Evolutionary conservation across 108 stramenopile genomes (phyloP), one percentile per base, ranked within the genome.

Genomic region (Nannochloropsis salina): DNA sequence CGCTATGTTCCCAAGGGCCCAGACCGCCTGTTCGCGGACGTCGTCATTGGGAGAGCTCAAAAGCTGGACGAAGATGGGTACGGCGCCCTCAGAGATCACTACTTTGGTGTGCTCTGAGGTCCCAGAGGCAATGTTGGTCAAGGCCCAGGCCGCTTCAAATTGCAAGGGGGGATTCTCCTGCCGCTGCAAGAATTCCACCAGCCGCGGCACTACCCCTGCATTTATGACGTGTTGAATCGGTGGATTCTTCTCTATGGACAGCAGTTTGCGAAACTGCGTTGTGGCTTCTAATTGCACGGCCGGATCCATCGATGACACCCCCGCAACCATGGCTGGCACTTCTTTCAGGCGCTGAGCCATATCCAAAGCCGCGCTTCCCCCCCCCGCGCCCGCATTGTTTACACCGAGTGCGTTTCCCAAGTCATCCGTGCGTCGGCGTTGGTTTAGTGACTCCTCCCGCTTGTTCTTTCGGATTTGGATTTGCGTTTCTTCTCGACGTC

Each of bases 131-230:
- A 99, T 98, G 90, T 99, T 99, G 83, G 99, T 99, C 44, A 99
- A 88, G 15, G 98, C 98, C 99, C 99, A 99, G 8, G 99, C 98
- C 43, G 99, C 97, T 92, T 99, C 99, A 90, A 99, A 99, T 88
- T 98, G 99, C 81, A 81, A 81, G 40, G 81, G 81, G 40, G 86
- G 86, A 41, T 94, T 94, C 85, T 96, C 96, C 47, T 94, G 95
- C 15, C 95, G 90, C 85, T 93, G 94, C 61, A 99, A 89, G 88
- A 99, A 98, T 85, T 95, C 93, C 11, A 98, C 97, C 88, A 99
- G 96, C 82, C 95, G 94, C 40, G 96, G 97, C 45, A 99, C 97
- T 8, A 98, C 97, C 74, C 95, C 96, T 10, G 94, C 88, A 21
- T 98, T 95, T 86, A 98, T 99, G 40, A 99, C 98, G 85, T 96